These are phyloP conservation scores for Boletales sp. DNA, from an alignment of 768 basidiomycete genomes.

Conservation along the genomic window DNA sequence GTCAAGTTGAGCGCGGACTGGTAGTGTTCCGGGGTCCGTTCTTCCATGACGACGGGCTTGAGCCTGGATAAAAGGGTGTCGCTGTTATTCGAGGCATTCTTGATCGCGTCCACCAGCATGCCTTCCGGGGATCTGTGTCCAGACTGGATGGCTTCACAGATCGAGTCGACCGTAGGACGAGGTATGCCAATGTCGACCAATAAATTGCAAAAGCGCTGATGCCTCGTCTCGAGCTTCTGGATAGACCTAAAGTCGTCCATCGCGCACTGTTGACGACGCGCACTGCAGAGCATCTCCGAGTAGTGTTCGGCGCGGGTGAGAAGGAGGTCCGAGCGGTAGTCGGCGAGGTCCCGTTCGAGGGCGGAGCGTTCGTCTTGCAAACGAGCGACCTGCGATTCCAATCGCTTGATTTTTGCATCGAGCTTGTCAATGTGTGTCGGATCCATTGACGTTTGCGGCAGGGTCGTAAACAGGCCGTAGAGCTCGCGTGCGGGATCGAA, in stretches of 20 bases:
- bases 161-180: constrained; percentile 16
- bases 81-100: constrained; percentile 37
- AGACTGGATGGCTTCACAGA: constrained; percentile 20
- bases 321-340: constrained; percentile 27
- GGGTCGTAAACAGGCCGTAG: constrained; percentile 5
- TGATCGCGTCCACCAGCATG: constrained; percentile 42
- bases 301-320: constrained; percentile 26
- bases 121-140: constrained; percentile 37
- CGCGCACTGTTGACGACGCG: constrained; percentile 24
- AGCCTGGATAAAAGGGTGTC: constrained; percentile 43
- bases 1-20: constrained; percentile 44
- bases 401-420: constrained; percentile 6
- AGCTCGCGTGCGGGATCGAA: constrained; percentile 25
- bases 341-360: constrained; percentile 26
- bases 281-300: constrained; percentile 25
- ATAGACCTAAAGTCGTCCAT: constrained; percentile 24
- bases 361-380: constrained; percentile 14
- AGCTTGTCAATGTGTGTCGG: neutral
- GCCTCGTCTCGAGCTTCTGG: constrained; percentile 24
- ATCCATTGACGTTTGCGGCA: neutral
- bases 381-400: constrained; percentile 11
- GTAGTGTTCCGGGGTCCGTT: constrained; percentile 41
- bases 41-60: constrained; percentile 31
- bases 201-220: constrained; percentile 21
- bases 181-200: constrained; percentile 29